These are phyloP conservation scores for Cerrena zonata DNA, from an alignment of 1,284 basidiomycete species.

Conservation along the genomic window DNA sequence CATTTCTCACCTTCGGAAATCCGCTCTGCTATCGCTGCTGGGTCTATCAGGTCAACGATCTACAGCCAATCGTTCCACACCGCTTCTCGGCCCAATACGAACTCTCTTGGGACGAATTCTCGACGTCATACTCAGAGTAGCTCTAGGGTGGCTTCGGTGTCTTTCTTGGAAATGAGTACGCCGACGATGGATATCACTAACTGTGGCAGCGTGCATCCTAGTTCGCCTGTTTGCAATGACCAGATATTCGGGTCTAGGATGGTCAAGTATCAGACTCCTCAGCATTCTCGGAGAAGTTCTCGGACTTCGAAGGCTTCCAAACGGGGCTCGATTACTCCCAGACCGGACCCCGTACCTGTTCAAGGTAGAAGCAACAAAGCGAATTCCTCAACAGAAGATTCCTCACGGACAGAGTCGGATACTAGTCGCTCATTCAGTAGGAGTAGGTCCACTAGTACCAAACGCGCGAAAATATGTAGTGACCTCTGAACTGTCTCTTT, in stretches of 20 bases:
- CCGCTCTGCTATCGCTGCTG: neutral
- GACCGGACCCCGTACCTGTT: too few relatives aligned
- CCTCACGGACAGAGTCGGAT: neutral
- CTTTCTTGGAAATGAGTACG: constrained; percentile 14
- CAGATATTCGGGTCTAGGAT: neutral
- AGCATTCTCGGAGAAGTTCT: neutral
- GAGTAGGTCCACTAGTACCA: neutral
- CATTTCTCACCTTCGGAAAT: neutral
- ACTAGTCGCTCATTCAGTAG: neutral
- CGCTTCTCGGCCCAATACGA: neutral
- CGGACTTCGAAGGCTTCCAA: neutral
- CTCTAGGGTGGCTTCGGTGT: constrained; percentile 6
- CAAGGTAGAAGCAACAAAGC: too few relatives aligned
- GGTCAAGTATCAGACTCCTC: neutral
- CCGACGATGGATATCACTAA: constrained; percentile 15
- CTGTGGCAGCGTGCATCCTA: constrained; percentile 17
- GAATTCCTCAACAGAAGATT: neutral
- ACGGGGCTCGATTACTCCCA: neutral
- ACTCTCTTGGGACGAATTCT: neutral
- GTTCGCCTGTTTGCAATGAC: constrained; percentile 15
- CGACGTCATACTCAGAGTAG: neutral
- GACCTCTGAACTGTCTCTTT: neutral
- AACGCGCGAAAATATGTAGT: neutral
- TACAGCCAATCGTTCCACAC: neutral
- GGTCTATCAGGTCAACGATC: neutral